Evolutionary conservation across 2,329 filamentous ascomycete genomes (phyloP).

Genomic region (Ophiostoma angusticollis): DNA sequence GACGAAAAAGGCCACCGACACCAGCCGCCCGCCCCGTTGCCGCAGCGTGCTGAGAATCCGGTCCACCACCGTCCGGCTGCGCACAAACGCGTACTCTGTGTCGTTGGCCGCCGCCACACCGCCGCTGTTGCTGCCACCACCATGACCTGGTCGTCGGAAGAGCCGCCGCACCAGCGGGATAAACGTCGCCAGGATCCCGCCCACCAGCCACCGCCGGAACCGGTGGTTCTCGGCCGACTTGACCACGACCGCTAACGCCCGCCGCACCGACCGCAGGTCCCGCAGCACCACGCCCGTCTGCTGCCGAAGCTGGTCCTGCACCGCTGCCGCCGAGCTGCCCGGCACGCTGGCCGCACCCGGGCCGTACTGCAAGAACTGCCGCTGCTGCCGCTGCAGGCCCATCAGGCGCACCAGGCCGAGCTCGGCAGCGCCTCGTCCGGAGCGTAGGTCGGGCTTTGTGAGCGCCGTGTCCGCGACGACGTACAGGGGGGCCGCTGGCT

Average conservation of each 20-base stretch:
- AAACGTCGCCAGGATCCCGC: constrained; percentile 38
- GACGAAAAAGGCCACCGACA: constrained; percentile 40
- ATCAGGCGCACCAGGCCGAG: constrained; percentile 23
- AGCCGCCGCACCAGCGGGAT: constrained; percentile 39
- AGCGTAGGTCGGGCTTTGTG: constrained; percentile 13
- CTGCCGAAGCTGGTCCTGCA: constrained; percentile 29
- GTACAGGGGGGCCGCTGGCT: constrained; percentile 14
- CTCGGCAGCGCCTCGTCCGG: constrained; percentile 17
- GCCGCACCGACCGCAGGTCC: constrained; percentile 32
- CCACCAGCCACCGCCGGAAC: constrained; percentile 40
- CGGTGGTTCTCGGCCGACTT: constrained; percentile 34
- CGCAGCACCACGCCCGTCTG: constrained; percentile 30
- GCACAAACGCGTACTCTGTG: constrained; percentile 45
- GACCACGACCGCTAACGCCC: constrained; percentile 30
- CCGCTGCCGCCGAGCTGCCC: constrained; percentile 21
- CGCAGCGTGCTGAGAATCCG: constrained; percentile 35
- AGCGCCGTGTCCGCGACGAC: not conserved
- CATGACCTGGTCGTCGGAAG: constrained; percentile 35
- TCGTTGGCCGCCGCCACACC: constrained; percentile 30
- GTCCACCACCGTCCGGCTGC: constrained; percentile 35
- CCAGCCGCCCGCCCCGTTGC: constrained; percentile 32
- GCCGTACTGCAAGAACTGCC: constrained; percentile 14
- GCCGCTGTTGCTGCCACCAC: constrained; percentile 20
- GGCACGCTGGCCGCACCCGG: constrained; percentile 17
- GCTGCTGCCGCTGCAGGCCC: constrained; percentile 21